Base-by-base conservation (phyloP, 306 rosid species). In the Comarum palustre region DNA sequence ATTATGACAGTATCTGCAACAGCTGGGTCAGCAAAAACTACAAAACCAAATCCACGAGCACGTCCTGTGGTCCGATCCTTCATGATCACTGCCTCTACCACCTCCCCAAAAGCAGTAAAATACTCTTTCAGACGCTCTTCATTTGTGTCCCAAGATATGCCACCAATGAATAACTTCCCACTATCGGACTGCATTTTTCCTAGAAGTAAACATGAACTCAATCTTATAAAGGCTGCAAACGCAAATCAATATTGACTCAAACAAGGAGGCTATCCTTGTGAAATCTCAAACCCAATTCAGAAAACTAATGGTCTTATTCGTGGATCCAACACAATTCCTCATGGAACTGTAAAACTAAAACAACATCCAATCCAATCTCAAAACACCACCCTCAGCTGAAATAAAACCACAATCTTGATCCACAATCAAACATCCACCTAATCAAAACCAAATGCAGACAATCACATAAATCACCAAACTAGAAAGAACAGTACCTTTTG, bases 11-110 rank as follows among this genome's bases (percentile, higher is more conserved):
- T 75, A 42, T 88, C 97, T 5, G 98, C 98, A 80, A 84, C 89
- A 20, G 84, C 82, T 29, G 98, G 92, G 73, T 93, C 96, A 0
- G 93, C 84, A 75, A 93, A 93, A 78, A 91, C 92, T 47, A 93
- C 89, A 74, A 93, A 93, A 64, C 98, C 97, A 31, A 93, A 93
- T 65, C 98, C 98, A 34, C 98, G 93, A 38, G 97, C 98, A 78
- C 98, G 90, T 27, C 98, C 96, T 1, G 98, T 91, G 68, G 97
- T 85, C 84, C 97, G 97, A 89, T 93, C 98, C 88, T 92, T 93
- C 98, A 93, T 93, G 75, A 93, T 93, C 86, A 93, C 90, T 14
- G 96, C 94, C 74, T 93, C 97, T 76, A 89, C 88, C 60, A 93
- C 96, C 77, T 91, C 97, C 17, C 98, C 98, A 68, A 82, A 93